These are phyloP conservation scores for Chionographis japonica DNA, from an alignment of 106 monocot genomes.

Conservation along the genomic window DNA sequence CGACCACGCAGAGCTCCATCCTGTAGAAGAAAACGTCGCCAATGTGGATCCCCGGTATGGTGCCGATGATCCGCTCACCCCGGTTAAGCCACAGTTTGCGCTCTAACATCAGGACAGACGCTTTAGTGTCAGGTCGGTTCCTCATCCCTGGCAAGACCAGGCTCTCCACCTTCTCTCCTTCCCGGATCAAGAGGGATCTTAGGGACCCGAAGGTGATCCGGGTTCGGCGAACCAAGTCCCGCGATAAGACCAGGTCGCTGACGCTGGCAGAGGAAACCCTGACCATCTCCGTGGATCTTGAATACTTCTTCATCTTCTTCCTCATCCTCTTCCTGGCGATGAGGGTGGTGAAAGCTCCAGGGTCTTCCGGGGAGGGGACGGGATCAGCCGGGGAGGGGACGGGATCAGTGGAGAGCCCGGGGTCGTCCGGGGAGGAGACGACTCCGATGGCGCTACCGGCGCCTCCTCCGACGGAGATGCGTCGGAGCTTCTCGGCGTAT, in stretches of 20 bases:
- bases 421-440: not conserved
- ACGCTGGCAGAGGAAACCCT: conserved; percentile 15
- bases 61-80: conserved; percentile 57
- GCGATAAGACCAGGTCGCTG: conserved; percentile 11
- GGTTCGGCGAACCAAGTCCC: conserved; percentile 20
- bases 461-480: not conserved
- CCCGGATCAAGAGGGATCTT: conserved; percentile 17
- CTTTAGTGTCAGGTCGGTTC: no score
- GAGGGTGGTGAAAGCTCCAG: not conserved
- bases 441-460: not conserved
- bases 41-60: conserved; percentile 45
- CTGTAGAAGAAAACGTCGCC: conserved; percentile 72
- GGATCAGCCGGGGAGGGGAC: not conserved
- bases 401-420: not conserved
- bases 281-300: conserved; percentile 33
- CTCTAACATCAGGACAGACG: conserved; percentile 37
- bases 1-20: conserved; percentile 61
- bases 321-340: not conserved
- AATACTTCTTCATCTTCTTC: conserved; percentile 10
- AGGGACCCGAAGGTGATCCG: conserved; percentile 54
- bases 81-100: conserved; percentile 51
- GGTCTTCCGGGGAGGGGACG: not conserved
- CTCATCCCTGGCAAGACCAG: not conserved
- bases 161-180: not conserved
- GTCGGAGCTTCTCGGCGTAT: no score